Evolutionary conservation across 2,329 filamentous ascomycete genomes (phyloP).

Genomic region (Rhynchosporium graminicola): DNA sequence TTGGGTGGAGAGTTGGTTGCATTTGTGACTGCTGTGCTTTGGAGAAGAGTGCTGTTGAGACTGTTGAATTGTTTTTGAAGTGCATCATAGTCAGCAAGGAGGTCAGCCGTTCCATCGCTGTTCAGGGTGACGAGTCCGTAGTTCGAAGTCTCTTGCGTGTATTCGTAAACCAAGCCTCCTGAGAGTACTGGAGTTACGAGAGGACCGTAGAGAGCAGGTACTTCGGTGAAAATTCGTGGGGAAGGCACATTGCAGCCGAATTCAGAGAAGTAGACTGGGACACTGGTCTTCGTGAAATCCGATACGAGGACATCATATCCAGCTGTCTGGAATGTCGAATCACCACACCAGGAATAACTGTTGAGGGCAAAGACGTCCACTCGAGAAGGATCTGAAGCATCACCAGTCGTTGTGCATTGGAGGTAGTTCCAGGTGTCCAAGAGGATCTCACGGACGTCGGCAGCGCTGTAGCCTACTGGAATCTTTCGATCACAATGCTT

Average conservation of each 20-base stretch:
- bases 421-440: constrained; percentile 77
- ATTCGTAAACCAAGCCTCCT: constrained; percentile 82
- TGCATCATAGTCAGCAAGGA: constrained; percentile 69
- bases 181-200: constrained; percentile 70
- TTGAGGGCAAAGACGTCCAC: constrained; percentile 79
- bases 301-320: constrained; percentile 64
- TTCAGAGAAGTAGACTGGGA: constrained; percentile 82
- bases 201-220: constrained; percentile 68
- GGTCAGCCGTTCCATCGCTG: constrained; percentile 55
- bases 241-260: constrained; percentile 73
- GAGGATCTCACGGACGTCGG: constrained; percentile 73
- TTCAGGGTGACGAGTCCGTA: constrained; percentile 66
- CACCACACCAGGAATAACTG: constrained; percentile 72
- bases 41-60: constrained; percentile 69
- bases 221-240: constrained; percentile 77
- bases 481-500: constrained; percentile 67
- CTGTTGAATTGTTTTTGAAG: constrained; percentile 74
- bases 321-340: constrained; percentile 62
- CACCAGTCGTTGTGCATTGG: constrained; percentile 59
- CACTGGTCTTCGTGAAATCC: constrained; percentile 64
- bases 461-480: constrained; percentile 79
- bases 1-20: constrained; percentile 57
- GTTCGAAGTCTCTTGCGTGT: constrained; percentile 68
- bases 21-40: constrained; percentile 60
- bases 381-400: constrained; percentile 60